Evolutionary conservation across 2,329 filamentous ascomycete species (phyloP).

Genomic region (Pezicula rhizophila): DNA sequence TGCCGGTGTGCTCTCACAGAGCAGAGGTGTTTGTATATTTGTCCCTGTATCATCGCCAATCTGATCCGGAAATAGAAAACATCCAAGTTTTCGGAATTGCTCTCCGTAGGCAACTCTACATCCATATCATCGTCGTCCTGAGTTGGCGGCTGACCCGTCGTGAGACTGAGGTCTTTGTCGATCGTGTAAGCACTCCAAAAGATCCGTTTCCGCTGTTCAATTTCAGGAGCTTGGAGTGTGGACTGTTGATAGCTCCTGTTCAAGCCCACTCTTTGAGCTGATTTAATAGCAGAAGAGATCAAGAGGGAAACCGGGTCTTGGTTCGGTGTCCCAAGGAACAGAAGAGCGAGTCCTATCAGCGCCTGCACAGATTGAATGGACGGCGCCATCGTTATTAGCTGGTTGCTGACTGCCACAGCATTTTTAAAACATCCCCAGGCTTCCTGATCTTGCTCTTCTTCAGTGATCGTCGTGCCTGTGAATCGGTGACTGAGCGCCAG

Average conservation of each 20-base stretch:
- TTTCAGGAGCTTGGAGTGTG: not conserved
- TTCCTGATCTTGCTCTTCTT: slow-evolving; percentile 7
- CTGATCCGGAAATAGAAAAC: slow-evolving; percentile 9
- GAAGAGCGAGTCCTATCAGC: slow-evolving; percentile 12
- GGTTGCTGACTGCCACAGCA: slow-evolving; percentile 9
- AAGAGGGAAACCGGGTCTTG: slow-evolving; percentile 7
- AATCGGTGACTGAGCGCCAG: slow-evolving; percentile 13
- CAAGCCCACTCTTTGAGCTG: slow-evolving; percentile 12
- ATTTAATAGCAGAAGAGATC: slow-evolving; percentile 8
- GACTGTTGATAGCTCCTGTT: slow-evolving; percentile 6
- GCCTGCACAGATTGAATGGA: slow-evolving; percentile 8
- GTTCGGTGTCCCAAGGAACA: slow-evolving; percentile 12
- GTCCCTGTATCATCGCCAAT: slow-evolving; percentile 14
- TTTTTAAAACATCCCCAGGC: slow-evolving; percentile 11
- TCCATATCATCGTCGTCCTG: slow-evolving; percentile 53
- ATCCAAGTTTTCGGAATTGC: slow-evolving; percentile 3
- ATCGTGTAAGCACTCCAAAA: slow-evolving; percentile 62
- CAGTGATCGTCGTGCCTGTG: slow-evolving; percentile 4
- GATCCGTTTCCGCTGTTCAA: slow-evolving; percentile 42
- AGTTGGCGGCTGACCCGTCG: slow-evolving; percentile 52
- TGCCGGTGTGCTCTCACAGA: slow-evolving; percentile 9
- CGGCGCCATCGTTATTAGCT: not conserved
- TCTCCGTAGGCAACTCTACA: slow-evolving; percentile 8
- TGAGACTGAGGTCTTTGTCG: slow-evolving; percentile 57
- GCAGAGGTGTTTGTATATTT: slow-evolving; percentile 12